Base-by-base conservation (phyloP, 345 rosid genomes). In the Citrus unshiu region DNA sequence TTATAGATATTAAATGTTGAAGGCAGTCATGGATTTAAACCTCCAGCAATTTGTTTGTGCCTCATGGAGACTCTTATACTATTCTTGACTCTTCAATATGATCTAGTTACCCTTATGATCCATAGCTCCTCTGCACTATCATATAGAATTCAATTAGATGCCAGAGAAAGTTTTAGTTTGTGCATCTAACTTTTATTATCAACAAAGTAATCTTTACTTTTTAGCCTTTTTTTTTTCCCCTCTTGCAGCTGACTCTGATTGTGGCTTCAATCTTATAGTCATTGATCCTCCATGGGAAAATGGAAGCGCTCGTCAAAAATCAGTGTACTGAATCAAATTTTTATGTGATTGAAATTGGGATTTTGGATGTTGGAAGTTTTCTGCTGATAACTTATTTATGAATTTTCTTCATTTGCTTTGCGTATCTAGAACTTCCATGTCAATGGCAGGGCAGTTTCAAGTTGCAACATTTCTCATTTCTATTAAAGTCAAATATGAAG, bases 231-330 rank as follows among this genome's bases (percentile, higher is more conserved):
- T 30, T 18, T 21, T 5, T 0, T 0, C 7, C 9, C 18, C 67
- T 39, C 21, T 49, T 87, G 92, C 89, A 93, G 98, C 81, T 80
- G 91, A 82, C 57, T 75, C 88, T 77, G 83, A 77, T 68, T 75
- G 80, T 77, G 92, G 92, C 62, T 95, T 88, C 87, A 89, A 88
- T 80, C 89, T 89, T 73, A 90, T 95, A 73, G 87, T 92, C 67
- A 83, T 95, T 54, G 98, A 95, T 87, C 98, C 98, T 67, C 98
- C 98, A 1, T 93, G 98, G 98, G 98, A 95, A 84, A 93, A 92
- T 80, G 93, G 91, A 77, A 93, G 98, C 74, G 97, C 93, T 80
- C 91, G 66, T 78, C 98, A 95, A 86, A 95, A 95, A 79, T 82
- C 86, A 21, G 81, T 86, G 98, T 95, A 83, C 18, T 82, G 79